Base-by-base conservation (phyloP, 139 green algal genomes). In the Ostreobium quekettii region DNA sequence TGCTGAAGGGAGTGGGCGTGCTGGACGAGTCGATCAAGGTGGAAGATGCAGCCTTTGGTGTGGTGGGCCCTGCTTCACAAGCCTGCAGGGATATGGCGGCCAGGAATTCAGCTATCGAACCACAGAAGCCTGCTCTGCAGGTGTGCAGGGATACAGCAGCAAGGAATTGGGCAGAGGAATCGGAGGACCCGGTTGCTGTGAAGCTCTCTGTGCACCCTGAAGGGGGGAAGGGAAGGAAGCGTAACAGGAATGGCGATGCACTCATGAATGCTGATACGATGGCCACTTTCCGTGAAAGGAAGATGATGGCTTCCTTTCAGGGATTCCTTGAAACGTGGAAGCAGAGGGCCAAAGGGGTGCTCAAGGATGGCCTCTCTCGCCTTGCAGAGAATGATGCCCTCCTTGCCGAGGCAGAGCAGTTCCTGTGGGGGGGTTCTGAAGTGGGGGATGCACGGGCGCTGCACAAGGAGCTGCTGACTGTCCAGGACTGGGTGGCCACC, bases 381-480 rank as follows among this genome's bases (percentile, higher is more conserved):
- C 26, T 19, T 7, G 29, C 59, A 5, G 19, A 42, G 7, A 66
- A 48, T 11, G 59, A 38, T 5, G 5, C 19, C 6, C 26, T 66
- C 32, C 4, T 47, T 31, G 11, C 28, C 30, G 59, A 66, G 26
- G 19, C 59, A 22, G 24, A 39, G 30, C 59, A 66, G 30, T 66
- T 66, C 30, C 32, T 66, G 32, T 66, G 59, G 59, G 59, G 42
- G 42, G 42, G 42, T 53, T 53, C 19, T 53, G 42, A 19, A 53
- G 11, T 42, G 30, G 30, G 7, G 7, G 22, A 66, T 28, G 15
- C 47, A 11, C 29, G 32, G 22, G 47, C 7, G 19, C 59, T 66
- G 7, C 59, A 47, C 5, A 6, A 47, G 19, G 15, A 30, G 19
- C 4, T 66, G 19, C 11, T n/a, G 32, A 33, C 46, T 7, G 29